Evolutionary conservation across 2,329 filamentous ascomycete genomes (phyloP).

Genomic region (Calonectria henricotiae): DNA sequence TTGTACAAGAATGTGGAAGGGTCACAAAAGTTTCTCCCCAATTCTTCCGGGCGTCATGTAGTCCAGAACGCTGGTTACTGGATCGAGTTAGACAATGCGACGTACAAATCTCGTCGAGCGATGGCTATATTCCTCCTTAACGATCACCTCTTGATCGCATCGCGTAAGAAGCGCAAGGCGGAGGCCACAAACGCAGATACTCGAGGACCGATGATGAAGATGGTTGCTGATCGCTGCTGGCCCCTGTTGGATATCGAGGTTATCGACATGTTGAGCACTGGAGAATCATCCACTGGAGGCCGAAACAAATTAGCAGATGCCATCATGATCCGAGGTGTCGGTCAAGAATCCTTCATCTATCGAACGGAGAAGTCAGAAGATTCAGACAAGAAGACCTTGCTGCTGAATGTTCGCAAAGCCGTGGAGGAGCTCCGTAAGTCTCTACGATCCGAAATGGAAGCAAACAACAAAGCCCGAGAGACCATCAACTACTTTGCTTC

Average conservation of each 20-base stretch:
- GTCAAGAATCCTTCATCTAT: constrained; percentile 94
- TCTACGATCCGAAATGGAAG: constrained; percentile 88
- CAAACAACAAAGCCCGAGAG: constrained; percentile 87
- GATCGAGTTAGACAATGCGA: constrained; percentile 97
- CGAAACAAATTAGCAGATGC: constrained; percentile 83
- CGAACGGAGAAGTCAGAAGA: constrained; percentile 87
- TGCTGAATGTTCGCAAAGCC: constrained; percentile 93
- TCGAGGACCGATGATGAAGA: constrained; percentile 77
- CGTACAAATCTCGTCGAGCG: constrained; percentile 91
- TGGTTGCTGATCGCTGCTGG: constrained; percentile 96
- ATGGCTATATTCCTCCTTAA: constrained; percentile 96
- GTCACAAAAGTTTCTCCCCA: constrained; percentile 96
- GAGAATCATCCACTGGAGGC: constrained; percentile 67
- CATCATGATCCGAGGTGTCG: constrained; percentile 89
- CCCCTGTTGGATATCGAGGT: constrained; percentile 93
- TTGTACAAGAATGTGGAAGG: constrained; percentile 98
- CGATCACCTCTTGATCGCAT: constrained; percentile 92
- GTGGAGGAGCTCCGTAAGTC: constrained; percentile 92
- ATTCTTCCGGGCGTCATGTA: constrained; percentile 91
- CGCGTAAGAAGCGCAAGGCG: constrained; percentile 90
- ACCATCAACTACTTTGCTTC: constrained; percentile 90
- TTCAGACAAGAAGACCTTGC: constrained; percentile 83
- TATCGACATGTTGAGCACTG: constrained; percentile 84
- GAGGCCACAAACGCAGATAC: constrained; percentile 73
- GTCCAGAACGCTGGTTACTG: constrained; percentile 93